Conservation (phyloP, 2,329 filamentous ascomycete genomes). For the Talaromyces sp. region DNA sequence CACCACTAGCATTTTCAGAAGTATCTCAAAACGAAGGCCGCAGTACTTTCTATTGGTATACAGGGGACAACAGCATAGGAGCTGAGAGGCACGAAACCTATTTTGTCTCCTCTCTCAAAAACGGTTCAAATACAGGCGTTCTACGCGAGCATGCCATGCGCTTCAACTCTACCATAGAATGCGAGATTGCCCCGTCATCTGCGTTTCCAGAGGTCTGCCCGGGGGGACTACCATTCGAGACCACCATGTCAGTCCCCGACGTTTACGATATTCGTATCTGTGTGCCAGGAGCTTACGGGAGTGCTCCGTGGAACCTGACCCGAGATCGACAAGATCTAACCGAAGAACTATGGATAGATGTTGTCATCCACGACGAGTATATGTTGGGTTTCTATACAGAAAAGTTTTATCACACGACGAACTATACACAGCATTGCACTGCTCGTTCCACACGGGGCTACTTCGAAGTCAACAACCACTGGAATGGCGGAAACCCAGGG, state of each 20-base stretch:
- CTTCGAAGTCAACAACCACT: too few species aligned
- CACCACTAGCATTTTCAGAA: too few species aligned
- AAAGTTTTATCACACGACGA: not conserved
- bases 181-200: not conserved
- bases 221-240: not conserved
- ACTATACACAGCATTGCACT: too few species aligned
- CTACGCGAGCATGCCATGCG: not conserved
- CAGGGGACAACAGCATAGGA: too few species aligned
- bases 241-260: not conserved
- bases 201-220: not conserved
- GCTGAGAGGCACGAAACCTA: not conserved
- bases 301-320: not conserved
- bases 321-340: not conserved
- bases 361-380: too few species aligned
- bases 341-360: not conserved
- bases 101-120: not conserved
- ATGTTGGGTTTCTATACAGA: not conserved
- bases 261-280: not conserved
- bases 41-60: too few species aligned
- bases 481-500: too few species aligned
- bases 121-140: not conserved
- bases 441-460: too few species aligned
- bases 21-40: too few species aligned
- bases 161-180: not conserved
- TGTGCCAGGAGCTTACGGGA: not conserved